Evolutionary conservation across 805 yeast genomes (phyloP).

Genomic region (Priceomyces medius): DNA sequence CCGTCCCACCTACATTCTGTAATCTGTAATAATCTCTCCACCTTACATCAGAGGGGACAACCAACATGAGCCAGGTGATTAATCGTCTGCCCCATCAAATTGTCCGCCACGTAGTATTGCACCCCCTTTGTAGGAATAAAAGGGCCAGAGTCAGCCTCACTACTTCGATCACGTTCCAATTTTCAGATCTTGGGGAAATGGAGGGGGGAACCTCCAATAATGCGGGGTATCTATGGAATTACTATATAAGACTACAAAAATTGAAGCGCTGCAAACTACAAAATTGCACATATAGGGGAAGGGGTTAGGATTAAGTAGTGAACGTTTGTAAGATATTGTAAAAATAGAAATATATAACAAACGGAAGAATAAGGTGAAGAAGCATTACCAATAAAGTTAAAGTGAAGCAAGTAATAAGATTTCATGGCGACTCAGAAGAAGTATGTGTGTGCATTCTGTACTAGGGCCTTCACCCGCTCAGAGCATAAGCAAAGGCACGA

Average conservation of each 20-base stretch:
- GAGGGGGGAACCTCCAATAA: neutral
- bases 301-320: neutral
- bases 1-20: too few relatives aligned
- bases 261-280: neutral
- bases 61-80: too few relatives aligned
- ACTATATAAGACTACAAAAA: neutral
- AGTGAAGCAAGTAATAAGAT: neutral
- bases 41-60: too few relatives aligned
- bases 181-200: too few relatives aligned
- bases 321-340: neutral
- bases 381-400: neutral
- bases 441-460: conserved; percentile 76
- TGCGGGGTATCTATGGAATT: conserved; percentile 1
- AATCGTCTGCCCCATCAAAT: too few relatives aligned
- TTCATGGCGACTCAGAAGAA: conserved; percentile 52
- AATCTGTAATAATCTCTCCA: too few relatives aligned
- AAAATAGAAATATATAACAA: neutral
- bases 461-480: conserved; percentile 74
- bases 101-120: too few relatives aligned
- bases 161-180: too few relatives aligned
- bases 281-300: neutral
- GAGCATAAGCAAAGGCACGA: conserved; percentile 80
- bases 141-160: conserved; percentile 1
- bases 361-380: neutral
- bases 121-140: too few relatives aligned